These are phyloP conservation scores for Infundibulicybe gibba DNA, from an alignment of 768 basidiomycete genomes.

Conservation along the genomic window DNA sequence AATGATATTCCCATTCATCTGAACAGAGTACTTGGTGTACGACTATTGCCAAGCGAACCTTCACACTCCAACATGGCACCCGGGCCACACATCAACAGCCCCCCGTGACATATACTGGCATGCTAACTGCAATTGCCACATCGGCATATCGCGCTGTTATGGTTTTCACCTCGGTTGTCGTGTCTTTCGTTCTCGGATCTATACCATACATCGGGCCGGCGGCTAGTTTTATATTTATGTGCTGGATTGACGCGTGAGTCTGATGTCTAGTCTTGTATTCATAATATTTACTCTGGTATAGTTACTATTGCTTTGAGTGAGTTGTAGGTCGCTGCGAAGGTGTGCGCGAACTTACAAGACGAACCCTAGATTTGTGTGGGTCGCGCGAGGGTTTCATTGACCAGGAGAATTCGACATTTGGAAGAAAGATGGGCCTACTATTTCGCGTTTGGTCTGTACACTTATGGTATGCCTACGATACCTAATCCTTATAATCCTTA, in stretches of 20 bases:
- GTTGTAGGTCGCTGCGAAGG: slow-evolving; percentile 8
- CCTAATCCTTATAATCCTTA: neutral
- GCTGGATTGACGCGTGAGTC: slow-evolving; percentile 86
- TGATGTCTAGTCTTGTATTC: neutral
- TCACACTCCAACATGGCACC: slow-evolving; percentile 65
- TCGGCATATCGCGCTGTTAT: slow-evolving; percentile 82
- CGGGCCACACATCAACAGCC: slow-evolving; percentile 43
- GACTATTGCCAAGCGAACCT: slow-evolving; percentile 72
- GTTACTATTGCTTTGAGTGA: slow-evolving; percentile 91
- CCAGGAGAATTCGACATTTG: slow-evolving; percentile 64
- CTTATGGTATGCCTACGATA: neutral
- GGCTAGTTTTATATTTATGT: slow-evolving; percentile 68
- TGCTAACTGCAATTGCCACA: slow-evolving; percentile 72
- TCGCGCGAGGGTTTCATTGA: slow-evolving; percentile 69
- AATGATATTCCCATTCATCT: no score
- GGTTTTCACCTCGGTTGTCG: slow-evolving; percentile 69
- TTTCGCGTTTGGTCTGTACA: slow-evolving; percentile 67
- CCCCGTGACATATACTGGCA: slow-evolving; percentile 60
- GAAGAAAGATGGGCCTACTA: slow-evolving; percentile 92
- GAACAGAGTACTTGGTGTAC: slow-evolving; percentile 73
- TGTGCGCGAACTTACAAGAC: slow-evolving; percentile 6
- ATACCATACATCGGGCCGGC: slow-evolving; percentile 64
- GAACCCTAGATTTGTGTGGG: slow-evolving; percentile 66
- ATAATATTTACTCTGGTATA: slow-evolving; percentile 17
- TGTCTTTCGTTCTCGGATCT: slow-evolving; percentile 60